A percentile compares a stretch with the other conserved stretches of the same genome.
Conservation (phyloP, 2,329 filamentous ascomycete species). For the Alternaria sp. region DNA sequence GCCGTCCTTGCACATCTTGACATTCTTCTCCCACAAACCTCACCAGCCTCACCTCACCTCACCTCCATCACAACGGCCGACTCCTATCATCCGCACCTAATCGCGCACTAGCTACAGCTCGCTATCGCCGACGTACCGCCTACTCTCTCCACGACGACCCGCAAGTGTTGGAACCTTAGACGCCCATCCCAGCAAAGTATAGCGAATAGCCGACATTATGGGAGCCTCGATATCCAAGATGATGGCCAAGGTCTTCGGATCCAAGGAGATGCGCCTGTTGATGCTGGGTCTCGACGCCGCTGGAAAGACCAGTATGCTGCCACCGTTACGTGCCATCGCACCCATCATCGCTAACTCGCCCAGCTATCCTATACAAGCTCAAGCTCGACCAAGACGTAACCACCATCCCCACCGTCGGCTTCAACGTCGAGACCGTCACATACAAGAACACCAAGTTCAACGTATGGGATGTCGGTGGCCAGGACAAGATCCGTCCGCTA, state of each 20-base stretch:
- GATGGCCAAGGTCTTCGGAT: slow-evolving; percentile 99
- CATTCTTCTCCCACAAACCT: background rate
- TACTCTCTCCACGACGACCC: background rate
- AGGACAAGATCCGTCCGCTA: slow-evolving; percentile 99
- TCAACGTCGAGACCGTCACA: slow-evolving; percentile 99
- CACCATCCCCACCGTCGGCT: slow-evolving; percentile 98
- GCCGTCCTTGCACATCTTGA: background rate
- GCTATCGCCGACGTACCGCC: slow-evolving; percentile 4
- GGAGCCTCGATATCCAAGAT: slow-evolving; percentile 91
- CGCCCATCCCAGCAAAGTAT: slow-evolving; percentile 3
- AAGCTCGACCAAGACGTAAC: slow-evolving; percentile 99
- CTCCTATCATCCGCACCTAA: slow-evolving; percentile 4
- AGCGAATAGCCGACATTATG: slow-evolving; percentile 69
- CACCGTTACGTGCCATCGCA: background rate
- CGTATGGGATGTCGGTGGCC: slow-evolving; percentile 99
- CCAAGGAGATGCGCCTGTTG: slow-evolving; percentile 96
- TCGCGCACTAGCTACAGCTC: slow-evolving; percentile 4
- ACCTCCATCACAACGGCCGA: background rate
- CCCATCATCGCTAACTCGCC: slow-evolving; percentile 24
- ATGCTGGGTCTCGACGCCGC: slow-evolving; percentile 98
- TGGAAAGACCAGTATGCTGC: slow-evolving; percentile 81
- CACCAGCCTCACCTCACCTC: background rate
- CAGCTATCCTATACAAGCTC: slow-evolving; percentile 97
- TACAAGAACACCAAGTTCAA: slow-evolving; percentile 99
- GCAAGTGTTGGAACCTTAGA: background rate